Conservation (phyloP, 2,329 filamentous ascomycete species). For the Paraconiothyrium brasiliense region DNA sequence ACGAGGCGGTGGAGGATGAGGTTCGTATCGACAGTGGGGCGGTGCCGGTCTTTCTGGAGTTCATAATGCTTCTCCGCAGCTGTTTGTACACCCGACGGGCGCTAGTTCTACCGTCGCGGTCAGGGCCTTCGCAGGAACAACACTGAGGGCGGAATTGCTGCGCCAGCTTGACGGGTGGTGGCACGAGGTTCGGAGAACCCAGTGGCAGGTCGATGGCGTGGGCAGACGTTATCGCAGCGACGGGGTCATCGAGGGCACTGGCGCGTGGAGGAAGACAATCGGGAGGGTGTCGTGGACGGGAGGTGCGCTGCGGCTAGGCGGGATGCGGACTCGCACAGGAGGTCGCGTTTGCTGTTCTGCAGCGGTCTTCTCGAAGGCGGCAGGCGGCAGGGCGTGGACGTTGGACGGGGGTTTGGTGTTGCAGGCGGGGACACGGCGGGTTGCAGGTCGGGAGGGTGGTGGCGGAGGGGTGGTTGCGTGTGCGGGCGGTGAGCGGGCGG, state of each 20-base stretch:
- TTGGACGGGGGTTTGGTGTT: constrained; percentile 14
- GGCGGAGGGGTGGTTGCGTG: constrained; percentile 15
- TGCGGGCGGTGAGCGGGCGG: constrained; percentile 17
- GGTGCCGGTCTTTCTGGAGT: constrained; percentile 40
- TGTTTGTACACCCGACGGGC: constrained; percentile 49
- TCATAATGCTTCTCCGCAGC: constrained; percentile 51
- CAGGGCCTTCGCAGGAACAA: constrained; percentile 46
- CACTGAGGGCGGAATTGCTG: constrained; percentile 42
- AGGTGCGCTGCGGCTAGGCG: constrained; percentile 15
- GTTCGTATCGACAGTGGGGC: constrained; percentile 44
- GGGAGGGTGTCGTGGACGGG: too few species aligned
- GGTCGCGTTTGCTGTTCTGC: constrained; percentile 31
- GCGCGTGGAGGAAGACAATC: constrained; percentile 9
- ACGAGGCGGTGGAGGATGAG: constrained; percentile 43
- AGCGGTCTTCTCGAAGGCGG: constrained; percentile 45
- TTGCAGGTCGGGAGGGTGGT: constrained; percentile 20
- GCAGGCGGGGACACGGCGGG: constrained; percentile 21
- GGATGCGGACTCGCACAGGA: constrained; percentile 21
- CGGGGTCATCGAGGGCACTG: constrained; percentile 42
- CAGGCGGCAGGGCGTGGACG: constrained; percentile 36
- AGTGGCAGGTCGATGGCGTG: constrained; percentile 36
- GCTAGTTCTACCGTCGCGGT: constrained; percentile 44
- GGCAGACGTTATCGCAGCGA: constrained; percentile 30
- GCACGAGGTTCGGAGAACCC: constrained; percentile 49
- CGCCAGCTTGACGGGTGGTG: constrained; percentile 49